These are phyloP conservation scores for Colletotrichum nymphaeae DNA, from an alignment of 2,329 filamentous ascomycete species.

Conservation along the genomic window DNA sequence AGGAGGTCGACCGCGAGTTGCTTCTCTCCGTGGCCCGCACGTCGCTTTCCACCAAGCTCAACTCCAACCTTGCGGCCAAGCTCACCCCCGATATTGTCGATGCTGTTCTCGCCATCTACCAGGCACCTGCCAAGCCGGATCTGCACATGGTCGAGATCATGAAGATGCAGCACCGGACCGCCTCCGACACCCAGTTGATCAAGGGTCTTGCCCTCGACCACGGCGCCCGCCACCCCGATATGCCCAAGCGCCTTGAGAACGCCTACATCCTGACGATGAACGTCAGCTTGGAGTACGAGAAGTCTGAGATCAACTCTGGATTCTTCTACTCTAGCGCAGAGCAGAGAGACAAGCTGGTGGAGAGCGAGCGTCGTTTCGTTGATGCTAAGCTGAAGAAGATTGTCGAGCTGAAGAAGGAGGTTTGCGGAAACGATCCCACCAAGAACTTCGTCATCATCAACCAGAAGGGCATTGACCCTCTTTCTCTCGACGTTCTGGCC, in stretches of 20 bases:
- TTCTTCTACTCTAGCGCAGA: slow-evolving; percentile 99
- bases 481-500: slow-evolving; percentile 93
- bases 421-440: slow-evolving; percentile 91
- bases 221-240: slow-evolving; percentile 95
- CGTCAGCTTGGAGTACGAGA: slow-evolving; percentile 97
- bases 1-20: slow-evolving; percentile 92
- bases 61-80: slow-evolving; percentile 86
- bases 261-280: slow-evolving; percentile 96
- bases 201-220: slow-evolving; percentile 93
- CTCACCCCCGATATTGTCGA: slow-evolving; percentile 97
- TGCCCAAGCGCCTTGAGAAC: slow-evolving; percentile 97
- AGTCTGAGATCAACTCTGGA: slow-evolving; percentile 98
- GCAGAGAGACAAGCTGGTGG: slow-evolving; percentile 96
- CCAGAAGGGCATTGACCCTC: slow-evolving; percentile 98
- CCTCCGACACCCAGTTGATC: slow-evolving; percentile 96
- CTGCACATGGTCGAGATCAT: slow-evolving; percentile 99
- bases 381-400: slow-evolving; percentile 98
- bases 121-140: slow-evolving; percentile 90
- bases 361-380: slow-evolving; percentile 95
- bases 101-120: slow-evolving; percentile 93
- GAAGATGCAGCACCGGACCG: slow-evolving; percentile 99
- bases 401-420: slow-evolving; percentile 96
- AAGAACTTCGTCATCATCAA: slow-evolving; percentile 99
- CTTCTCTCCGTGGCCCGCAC: slow-evolving; percentile 93
- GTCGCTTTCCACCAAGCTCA: slow-evolving; percentile 95